Evolutionary conservation across 2,329 filamentous ascomycete species (phyloP), one percentile per base, ranked within the genome.

Genomic region (Anisogramma anomala): DNA sequence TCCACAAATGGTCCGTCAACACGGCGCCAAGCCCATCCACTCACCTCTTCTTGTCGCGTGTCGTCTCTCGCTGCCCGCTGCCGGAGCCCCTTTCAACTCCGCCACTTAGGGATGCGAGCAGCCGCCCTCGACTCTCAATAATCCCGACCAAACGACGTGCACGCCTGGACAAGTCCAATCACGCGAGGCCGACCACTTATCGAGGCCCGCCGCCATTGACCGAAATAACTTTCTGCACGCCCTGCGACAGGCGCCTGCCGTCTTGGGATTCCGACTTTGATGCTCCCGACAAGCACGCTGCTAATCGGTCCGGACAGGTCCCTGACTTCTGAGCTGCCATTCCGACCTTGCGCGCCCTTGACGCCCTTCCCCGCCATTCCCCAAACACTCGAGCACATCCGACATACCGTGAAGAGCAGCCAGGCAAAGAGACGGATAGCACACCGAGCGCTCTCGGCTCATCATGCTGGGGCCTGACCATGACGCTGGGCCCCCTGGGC

Each of bases 401-500:
- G 22, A 14, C 27, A 11, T 36, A 25, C 14, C 28, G 36, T 36
- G 40, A 41, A 39, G 36, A 13, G 20, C 27, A 32, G 37, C 30
- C 32, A 31, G 36, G 10, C 14, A 18, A 18, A 28, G 41, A 41
- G 34, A 38, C 45, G 45, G 41, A 40, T 41, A 39, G 45, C 31
- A 40, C 15, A 28, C 39, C 28, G 28, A 18, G 14, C 14, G 31
- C 23, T 27, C 48, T 39, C 45, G 47, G 42, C 46, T 44, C 48
- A 47, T 49, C 46, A 56, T 56, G 55, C 40, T 70, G 63, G 66
- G 65, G 50, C 65, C 67, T 50, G 66, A 67, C 49, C 66, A 69
- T 55, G 64, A 65, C 50, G 60, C 61, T 52, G 58, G 58, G 50
- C 54, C 58, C 51, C 58, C 60, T 52, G 58, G 58, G 50, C 54